These are phyloP conservation scores for Colletotrichum euphorbiae DNA, from an alignment of 2,329 filamentous ascomycete species.

Conservation along the genomic window DNA sequence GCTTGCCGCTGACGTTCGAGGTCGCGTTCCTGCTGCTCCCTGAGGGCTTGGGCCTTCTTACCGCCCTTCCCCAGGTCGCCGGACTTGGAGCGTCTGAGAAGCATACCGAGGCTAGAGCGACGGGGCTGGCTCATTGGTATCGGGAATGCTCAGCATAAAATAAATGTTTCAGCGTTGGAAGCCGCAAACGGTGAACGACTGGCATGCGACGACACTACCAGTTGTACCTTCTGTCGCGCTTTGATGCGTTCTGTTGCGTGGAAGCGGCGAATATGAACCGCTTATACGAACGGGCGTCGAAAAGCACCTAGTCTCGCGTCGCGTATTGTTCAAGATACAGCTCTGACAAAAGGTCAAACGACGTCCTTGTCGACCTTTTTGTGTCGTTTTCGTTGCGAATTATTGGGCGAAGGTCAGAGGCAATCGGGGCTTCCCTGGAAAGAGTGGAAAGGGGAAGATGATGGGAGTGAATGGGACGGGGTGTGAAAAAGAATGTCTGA, in stretches of 20 bases:
- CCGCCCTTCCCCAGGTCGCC: slow-evolving; percentile 70
- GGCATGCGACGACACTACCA: slow-evolving; percentile 21
- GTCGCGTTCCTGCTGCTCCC: slow-evolving; percentile 56
- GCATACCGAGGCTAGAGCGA: slow-evolving; percentile 65
- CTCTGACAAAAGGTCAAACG: neutral
- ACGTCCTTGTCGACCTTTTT: neutral
- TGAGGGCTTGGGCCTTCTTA: slow-evolving; percentile 68
- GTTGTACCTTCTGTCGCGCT: slow-evolving; percentile 30
- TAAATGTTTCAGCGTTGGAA: slow-evolving; percentile 34
- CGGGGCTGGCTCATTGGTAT: slow-evolving; percentile 51
- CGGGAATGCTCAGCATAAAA: slow-evolving; percentile 34
- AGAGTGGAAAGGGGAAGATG: slow-evolving; percentile 25
- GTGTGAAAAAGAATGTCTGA: slow-evolving; percentile 27
- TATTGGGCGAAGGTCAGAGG: neutral
- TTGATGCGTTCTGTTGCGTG: slow-evolving; percentile 17
- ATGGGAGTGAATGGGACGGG: slow-evolving; percentile 15
- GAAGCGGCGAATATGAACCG: slow-evolving; percentile 15
- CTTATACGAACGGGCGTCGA: slow-evolving; percentile 13
- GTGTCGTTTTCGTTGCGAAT: slow-evolving; percentile 1
- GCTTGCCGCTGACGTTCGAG: slow-evolving; percentile 63
- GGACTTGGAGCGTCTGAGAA: slow-evolving; percentile 76
- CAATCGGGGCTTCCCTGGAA: slow-evolving; percentile 15
- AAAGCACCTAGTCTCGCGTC: neutral
- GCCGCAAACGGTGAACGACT: slow-evolving; percentile 26
- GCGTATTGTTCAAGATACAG: neutral